Conservation (phyloP, 345 rosid genomes). For the Populus simonii region DNA sequence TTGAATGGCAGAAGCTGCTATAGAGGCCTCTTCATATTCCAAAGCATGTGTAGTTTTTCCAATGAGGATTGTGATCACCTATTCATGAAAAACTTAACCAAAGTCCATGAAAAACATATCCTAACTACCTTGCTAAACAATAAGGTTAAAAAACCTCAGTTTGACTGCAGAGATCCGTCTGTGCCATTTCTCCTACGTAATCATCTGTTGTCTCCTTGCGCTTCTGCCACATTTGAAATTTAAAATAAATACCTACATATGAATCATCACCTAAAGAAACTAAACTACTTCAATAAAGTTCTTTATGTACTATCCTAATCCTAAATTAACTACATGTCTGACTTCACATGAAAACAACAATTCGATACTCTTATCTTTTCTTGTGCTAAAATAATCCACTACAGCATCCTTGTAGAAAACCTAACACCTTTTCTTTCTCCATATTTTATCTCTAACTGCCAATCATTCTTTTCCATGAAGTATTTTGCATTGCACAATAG, state of each 20-base stretch:
- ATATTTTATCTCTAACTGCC: too few species aligned
- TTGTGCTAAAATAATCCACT: neutral
- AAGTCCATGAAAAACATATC: neutral
- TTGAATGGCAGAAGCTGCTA: neutral
- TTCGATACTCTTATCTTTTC: too few species aligned
- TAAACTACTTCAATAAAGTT: neutral
- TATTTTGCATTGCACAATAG: too few species aligned
- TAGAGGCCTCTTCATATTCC: neutral
- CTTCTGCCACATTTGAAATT: neutral
- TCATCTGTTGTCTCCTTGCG: neutral
- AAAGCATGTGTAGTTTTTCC: neutral
- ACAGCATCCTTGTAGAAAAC: neutral
- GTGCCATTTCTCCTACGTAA: neutral
- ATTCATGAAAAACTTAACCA: neutral
- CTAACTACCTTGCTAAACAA: neutral
- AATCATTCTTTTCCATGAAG: neutral
- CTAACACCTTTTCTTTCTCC: neutral
- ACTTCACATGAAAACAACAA: too few species aligned
- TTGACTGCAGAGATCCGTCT: neutral
- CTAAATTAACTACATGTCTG: too few species aligned
- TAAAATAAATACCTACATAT: neutral
- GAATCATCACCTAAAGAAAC: neutral
- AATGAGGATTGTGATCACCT: too few species aligned
- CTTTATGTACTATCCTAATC: neutral
- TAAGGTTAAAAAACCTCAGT: neutral